phyloP scores from a whole-genome alignment of 495 filamentous ascomycete species.

The Penicillium maclennaniae region DNA sequence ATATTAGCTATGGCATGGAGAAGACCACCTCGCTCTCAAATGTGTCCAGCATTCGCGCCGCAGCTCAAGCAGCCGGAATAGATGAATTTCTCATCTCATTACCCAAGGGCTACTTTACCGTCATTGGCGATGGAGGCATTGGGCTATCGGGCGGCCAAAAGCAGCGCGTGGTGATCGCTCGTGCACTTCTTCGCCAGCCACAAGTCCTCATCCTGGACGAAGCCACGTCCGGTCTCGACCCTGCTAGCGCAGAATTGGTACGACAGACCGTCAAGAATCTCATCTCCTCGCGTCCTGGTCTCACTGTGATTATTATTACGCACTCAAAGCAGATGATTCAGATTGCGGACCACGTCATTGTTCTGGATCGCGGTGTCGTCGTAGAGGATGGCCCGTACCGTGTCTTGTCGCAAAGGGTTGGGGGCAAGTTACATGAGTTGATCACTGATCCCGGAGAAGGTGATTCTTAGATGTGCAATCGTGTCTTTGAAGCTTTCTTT shows the following conservation, averaged over 20 bases:
- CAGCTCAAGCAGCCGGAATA: constrained; percentile 67
- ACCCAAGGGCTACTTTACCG: constrained; percentile 67
- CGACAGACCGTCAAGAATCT: constrained; percentile 56
- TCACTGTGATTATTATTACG: constrained; percentile 67
- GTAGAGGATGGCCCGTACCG: constrained; percentile 63
- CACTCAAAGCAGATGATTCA: constrained; percentile 81
- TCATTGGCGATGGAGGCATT: constrained; percentile 73
- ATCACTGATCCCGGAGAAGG: constrained; percentile 22
- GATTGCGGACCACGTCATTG: constrained; percentile 64
- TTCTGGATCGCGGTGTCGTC: constrained; percentile 64
- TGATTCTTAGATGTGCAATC: not conserved
- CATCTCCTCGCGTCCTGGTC: constrained; percentile 25
- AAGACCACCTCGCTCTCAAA: constrained; percentile 34
- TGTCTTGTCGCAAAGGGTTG: constrained; percentile 40
- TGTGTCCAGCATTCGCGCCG: constrained; percentile 44
- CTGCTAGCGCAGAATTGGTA: constrained; percentile 61
- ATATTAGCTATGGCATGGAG: constrained; percentile 76
- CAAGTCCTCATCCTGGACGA: constrained; percentile 80
- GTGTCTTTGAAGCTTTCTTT: not conserved
- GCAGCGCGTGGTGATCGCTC: constrained; percentile 76
- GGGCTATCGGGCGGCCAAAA: constrained; percentile 79
- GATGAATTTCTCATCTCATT: constrained; percentile 77
- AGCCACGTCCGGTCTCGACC: constrained; percentile 78
- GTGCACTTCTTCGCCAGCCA: constrained; percentile 69
- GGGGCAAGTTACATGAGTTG: constrained; percentile 39